Base-by-base conservation (phyloP, 805 yeast genomes). In the Sungouiella blattae region DNA sequence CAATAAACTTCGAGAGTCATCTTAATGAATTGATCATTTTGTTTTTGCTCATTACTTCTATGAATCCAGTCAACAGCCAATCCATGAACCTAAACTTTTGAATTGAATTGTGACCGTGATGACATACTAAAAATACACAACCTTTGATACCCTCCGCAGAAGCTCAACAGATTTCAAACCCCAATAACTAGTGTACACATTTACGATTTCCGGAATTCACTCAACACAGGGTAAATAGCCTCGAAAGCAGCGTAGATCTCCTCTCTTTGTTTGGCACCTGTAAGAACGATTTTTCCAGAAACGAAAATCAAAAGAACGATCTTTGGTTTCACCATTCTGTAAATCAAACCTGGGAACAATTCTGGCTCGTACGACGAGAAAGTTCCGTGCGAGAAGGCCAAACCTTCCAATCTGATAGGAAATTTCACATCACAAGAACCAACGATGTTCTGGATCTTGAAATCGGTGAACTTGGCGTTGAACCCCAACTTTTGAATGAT, bases 271-370 rank as follows among this genome's bases (percentile, higher is more conserved):
- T 93, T 93, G 13, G 98, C 98, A 72, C 98, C 98, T 6, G 98
- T 93, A 50, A 93, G 71, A 34, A 93, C 98, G 64, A 93, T 93
- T 63, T 93, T 93, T 22, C 98, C 98, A 18, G 95, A 85, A 32
- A 93, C 98, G 62, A 93, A 93, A 51, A 93, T 89, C 65, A 93
- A 75, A 55, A 93, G 69, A 35, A 93, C 98, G 66, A 93, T 93
- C 64, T 93, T 93, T 12, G 98, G 98, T 62, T 91, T 91, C 51
- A 93, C 98, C 98, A 93, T 93, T 75, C 98, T 87, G 73, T 93
- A 93, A 67, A 93, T 93, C 52, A 93, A 75, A 56, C 98, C 98
- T 3, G 98, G 98, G 64, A 93, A 93, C 58, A 93, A 71, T 64
- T 93, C 98, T 3, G 98, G 98, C 64, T 93, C 98, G 58, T 93